Conservation (phyloP, 306 rosid genomes). For the Coriaria nepalensis region DNA sequence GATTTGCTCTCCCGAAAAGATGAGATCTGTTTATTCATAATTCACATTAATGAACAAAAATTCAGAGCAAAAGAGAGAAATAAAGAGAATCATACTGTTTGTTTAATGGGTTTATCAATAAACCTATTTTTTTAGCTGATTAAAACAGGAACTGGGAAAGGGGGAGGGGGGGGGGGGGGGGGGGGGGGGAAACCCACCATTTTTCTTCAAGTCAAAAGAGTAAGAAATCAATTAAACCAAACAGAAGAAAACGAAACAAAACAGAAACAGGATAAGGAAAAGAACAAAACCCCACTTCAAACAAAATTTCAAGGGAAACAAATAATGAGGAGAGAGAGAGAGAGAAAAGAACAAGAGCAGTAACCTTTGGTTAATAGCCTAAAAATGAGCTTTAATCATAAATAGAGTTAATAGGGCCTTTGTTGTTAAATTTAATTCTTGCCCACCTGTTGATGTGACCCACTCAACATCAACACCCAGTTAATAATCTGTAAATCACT, state of each 20-base stretch:
- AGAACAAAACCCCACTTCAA: background rate
- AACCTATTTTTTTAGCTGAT: no score
- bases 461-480: slow-evolving; percentile 38
- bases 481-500: slow-evolving; percentile 16
- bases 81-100: background rate
- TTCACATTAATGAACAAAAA: background rate
- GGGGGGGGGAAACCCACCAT: no score
- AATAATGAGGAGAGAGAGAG: background rate
- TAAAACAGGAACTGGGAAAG: no score
- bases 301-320: background rate
- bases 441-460: slow-evolving; percentile 53
- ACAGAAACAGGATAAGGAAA: background rate
- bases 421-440: no score
- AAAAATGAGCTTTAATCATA: slow-evolving; percentile 7
- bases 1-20: slow-evolving; percentile 77
- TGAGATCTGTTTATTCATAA: slow-evolving; percentile 10
- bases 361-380: slow-evolving; percentile 21
- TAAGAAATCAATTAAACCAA: background rate
- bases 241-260: background rate
- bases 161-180: no score
- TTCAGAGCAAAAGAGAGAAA: background rate
- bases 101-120: no score
- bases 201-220: no score
- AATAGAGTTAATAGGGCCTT: no score
- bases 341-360: background rate